Base-by-base conservation (phyloP, 371 early-diverging fungal species). In the Mortierella sp. region DNA sequence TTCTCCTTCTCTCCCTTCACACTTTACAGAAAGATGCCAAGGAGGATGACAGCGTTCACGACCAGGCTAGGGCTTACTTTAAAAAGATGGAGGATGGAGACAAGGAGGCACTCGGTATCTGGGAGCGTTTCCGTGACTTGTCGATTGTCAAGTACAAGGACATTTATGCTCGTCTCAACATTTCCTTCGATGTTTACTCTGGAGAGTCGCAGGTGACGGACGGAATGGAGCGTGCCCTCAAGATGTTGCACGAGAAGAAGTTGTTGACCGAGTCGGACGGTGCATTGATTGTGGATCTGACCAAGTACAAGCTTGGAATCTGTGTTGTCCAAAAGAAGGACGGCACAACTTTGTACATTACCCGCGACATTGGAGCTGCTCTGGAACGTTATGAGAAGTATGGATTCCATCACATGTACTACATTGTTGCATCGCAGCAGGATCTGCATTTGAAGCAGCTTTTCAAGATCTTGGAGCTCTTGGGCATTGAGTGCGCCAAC, bases 341-440 rank as follows among this genome's bases (percentile, higher is more conserved):
- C 84, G 99, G 99, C 57, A 93, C 97, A 1, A 93, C 99, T 4
- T 90, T 99, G 18, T 99, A 99, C 83, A 88, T 98, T 28, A 98
- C 99, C 53, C 93, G 99, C 80, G 99, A 99, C 86, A 94, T 99
- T 80, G 99, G 98, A 64, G 99, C 99, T 60, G 99, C 98, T 57
- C 88, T 91, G 72, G 95, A 97, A 82, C 94, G 99, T 79, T 90
- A 95, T 66, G 92, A 95, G 65, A 88, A 85, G 67, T 97, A 94
- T 86, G 86, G 95, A 65, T 98, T 98, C 82, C 96, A 98, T 81
- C 90, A 94, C 84, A 92, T 98, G 90, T 90, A 95, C 81, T 99
- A 99, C 80, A 95, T 99, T 55, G 97, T 99, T 51, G 96, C 95
- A 28, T 90, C 91, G 46, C 97, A 98, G 80, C 99, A 99, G 84